Conservation (phyloP, 2,329 filamentous ascomycete genomes). For the Colletotrichum eleusines region DNA sequence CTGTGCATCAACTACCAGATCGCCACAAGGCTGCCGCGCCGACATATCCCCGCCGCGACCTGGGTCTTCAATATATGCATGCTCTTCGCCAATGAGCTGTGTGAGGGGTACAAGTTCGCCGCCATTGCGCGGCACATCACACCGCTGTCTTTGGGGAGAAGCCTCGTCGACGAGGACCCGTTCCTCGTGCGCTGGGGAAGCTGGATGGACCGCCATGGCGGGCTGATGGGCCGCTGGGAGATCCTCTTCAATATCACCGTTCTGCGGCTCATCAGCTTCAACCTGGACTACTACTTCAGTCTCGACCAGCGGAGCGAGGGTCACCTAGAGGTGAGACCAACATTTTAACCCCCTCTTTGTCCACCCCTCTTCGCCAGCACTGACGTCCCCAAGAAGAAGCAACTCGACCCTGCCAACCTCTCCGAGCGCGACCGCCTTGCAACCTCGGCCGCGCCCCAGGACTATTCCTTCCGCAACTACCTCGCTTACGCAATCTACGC, state of each 20-base stretch:
- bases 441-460: constrained; percentile 76
- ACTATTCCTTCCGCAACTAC: constrained; percentile 89
- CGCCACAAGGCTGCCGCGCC: constrained; percentile 76
- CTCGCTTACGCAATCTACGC: constrained; percentile 91
- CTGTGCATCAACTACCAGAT: constrained; percentile 86
- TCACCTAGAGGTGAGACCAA: constrained; percentile 79
- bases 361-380: constrained; percentile 47
- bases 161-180: constrained; percentile 54
- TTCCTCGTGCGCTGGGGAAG: constrained; percentile 70
- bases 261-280: constrained; percentile 93
- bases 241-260: constrained; percentile 98
- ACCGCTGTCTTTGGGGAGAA: constrained; percentile 47
- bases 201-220: constrained; percentile 83
- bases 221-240: constrained; percentile 92
- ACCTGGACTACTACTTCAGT: constrained; percentile 97
- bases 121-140: constrained; percentile 68
- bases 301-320: constrained; percentile 72
- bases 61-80: constrained; percentile 91
- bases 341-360: neutral
- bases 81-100: constrained; percentile 91
- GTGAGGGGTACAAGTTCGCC: constrained; percentile 79
- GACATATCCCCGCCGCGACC: constrained; percentile 79
- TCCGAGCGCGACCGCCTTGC: constrained; percentile 89
- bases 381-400: constrained; percentile 93
- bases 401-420: constrained; percentile 87